Conservation (phyloP, 2,329 filamentous ascomycete genomes). For the Sordariomycetes sp. region DNA sequence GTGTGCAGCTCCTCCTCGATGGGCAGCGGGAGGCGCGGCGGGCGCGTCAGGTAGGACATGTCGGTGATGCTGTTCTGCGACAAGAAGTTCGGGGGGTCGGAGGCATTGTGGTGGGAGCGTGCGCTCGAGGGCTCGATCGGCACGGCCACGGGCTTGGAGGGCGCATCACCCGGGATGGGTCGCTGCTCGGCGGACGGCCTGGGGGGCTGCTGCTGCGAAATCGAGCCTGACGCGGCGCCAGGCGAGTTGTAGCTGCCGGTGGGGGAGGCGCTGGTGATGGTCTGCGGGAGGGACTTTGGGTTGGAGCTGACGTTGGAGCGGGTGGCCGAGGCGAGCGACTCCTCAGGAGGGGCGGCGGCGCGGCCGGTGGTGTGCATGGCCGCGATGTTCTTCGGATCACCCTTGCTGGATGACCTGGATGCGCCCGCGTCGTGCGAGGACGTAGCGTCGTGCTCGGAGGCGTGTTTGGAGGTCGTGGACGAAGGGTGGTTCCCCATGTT, state of each 20-base stretch:
- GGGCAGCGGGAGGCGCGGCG: conserved; percentile 80
- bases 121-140: conserved; percentile 26
- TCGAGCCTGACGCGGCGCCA: conserved; percentile 14
- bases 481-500: conserved; percentile 7
- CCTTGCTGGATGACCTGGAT: conserved; percentile 15
- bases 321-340: conserved; percentile 49
- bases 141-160: conserved; percentile 50
- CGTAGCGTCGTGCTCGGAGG: conserved; percentile 8
- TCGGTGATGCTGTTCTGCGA: conserved; percentile 50
- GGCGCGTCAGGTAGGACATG: conserved; percentile 55
- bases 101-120: conserved; percentile 17
- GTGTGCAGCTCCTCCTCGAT: conserved; percentile 88
- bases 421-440: conserved; percentile 11
- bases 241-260: conserved; percentile 10
- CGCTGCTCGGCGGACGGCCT: conserved; percentile 5
- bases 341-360: conserved; percentile 49
- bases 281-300: conserved; percentile 5
- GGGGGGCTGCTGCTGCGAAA: conserved; percentile 4
- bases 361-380: conserved; percentile 43
- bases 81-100: conserved; percentile 29
- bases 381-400: conserved; percentile 41
- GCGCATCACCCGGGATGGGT: conserved; percentile 15
- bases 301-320: conserved; percentile 27
- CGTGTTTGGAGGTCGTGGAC: conserved; percentile 10
- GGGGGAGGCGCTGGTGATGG: conserved; percentile 13